Conservation (phyloP, 1,284 basidiomycete genomes). For the Tranzscheliella williamsii region DNA sequence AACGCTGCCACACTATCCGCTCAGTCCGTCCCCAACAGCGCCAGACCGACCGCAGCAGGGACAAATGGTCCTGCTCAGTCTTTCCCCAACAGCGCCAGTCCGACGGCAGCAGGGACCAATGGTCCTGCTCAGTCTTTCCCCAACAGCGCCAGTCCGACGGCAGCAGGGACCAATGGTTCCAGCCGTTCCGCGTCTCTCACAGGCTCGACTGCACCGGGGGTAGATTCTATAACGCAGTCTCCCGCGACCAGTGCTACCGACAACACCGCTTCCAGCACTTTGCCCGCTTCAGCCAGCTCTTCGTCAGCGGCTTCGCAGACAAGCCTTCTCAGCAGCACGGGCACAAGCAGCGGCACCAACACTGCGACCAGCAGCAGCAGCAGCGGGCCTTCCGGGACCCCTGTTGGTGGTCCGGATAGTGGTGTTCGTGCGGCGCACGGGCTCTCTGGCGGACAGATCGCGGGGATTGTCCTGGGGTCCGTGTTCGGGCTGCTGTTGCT, state of each 20-base stretch:
- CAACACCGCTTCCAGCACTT: neutral
- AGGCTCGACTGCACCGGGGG: neutral
- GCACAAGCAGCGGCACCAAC: neutral
- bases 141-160: neutral
- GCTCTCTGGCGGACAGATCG: constrained; percentile 46
- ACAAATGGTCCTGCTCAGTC: neutral
- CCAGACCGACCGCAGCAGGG: neutral
- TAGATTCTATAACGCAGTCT: too few relatives aligned
- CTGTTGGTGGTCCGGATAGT: constrained; percentile 4
- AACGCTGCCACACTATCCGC: too few relatives aligned
- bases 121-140: neutral
- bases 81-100: neutral
- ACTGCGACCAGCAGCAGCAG: neutral
- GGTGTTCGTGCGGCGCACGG: neutral
- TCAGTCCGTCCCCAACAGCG: neutral
- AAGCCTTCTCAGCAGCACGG: neutral
- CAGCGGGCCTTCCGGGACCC: neutral
- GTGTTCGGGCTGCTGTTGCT: constrained; percentile 34
- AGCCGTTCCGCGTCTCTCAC: neutral
- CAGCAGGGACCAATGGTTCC: neutral
- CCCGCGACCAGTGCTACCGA: neutral
- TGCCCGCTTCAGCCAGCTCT: constrained; percentile 17
- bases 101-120: neutral
- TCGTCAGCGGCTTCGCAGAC: neutral
- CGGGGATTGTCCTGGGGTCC: constrained; percentile 43